Base-by-base conservation (phyloP, 2,329 filamentous ascomycete species). In the Stylonectria norvegica region DNA sequence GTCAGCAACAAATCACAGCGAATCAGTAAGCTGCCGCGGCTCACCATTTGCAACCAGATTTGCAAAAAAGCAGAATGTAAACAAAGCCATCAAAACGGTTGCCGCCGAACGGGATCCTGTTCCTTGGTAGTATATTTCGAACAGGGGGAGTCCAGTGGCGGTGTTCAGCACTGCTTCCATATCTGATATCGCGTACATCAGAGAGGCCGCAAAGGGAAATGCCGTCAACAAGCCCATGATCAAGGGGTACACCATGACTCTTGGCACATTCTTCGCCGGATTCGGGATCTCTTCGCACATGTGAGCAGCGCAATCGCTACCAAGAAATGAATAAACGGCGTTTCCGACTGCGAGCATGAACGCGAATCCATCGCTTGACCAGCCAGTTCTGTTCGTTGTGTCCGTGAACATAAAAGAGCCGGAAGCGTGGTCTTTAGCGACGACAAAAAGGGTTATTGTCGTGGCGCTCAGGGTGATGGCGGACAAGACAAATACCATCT, bases 271-370 rank as follows among this genome's bases (percentile, higher is more conserved):
- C 32, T 45, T 50, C 5, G 50, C 42, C 2, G 53, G 53, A 17
- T 55, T 52, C 1, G 50, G 50, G 3, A 56, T 52, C 17, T 56
- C 53, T 29, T 56, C 53, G 0, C 50, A 53, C 8, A 56, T 34
- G 20, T 56, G 53, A 25, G 52, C 53, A 20, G 46, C 53, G 2
- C 46, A 50, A 9, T 56, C 52, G 5, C 46, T 53, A 0, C 53
- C 53, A 2, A 56, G 9, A 42, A 56, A 56, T 0, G 43, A 36
- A 22, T 54, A 56, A 0, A 53, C 48, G 0, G 50, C 43, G 3
- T 53, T 53, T 0, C 44, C 42, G 0, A 53, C 37, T 0, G 50
- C 45, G 0, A 53, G 5, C 42, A 49, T 44, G 18, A 53, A 51
- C 1, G 48, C 45, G 1, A 51, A 49, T 0, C 50, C 50, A 0